phyloP scores from a whole-genome alignment of 129 eudicot species.

The Flaveria robusta region DNA sequence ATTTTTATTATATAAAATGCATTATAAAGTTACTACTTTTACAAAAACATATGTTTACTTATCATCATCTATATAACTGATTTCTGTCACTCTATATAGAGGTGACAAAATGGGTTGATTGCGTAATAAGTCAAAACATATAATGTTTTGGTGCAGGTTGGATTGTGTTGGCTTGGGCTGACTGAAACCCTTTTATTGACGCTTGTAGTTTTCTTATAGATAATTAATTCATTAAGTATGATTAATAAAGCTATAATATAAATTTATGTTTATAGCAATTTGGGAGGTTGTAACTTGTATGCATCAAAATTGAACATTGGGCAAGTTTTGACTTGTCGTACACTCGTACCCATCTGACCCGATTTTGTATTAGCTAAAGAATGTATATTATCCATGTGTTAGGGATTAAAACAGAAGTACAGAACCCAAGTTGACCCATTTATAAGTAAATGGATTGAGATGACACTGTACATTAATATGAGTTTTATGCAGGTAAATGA shows the following conservation, averaged over 20 bases:
- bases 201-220: neutral
- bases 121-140: neutral
- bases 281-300: neutral
- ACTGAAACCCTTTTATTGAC: neutral
- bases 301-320: neutral
- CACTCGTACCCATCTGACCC: neutral
- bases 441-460: neutral
- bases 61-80: neutral
- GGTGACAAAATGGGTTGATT: neutral
- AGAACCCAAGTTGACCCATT: neutral
- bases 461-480: neutral
- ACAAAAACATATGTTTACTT: neutral
- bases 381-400: neutral
- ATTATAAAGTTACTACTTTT: neutral
- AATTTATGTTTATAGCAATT: neutral
- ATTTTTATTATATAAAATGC: neutral
- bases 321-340: neutral
- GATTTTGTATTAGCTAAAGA: neutral
- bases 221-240: neutral
- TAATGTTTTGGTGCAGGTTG: neutral
- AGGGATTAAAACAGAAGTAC: neutral
- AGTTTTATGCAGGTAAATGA: slow-evolving; percentile 61
- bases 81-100: neutral
- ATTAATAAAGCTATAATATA: neutral
- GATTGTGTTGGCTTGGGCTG: neutral